Conservation (phyloP, 129 eudicot genomes). For the Pulicaria dysenterica region DNA sequence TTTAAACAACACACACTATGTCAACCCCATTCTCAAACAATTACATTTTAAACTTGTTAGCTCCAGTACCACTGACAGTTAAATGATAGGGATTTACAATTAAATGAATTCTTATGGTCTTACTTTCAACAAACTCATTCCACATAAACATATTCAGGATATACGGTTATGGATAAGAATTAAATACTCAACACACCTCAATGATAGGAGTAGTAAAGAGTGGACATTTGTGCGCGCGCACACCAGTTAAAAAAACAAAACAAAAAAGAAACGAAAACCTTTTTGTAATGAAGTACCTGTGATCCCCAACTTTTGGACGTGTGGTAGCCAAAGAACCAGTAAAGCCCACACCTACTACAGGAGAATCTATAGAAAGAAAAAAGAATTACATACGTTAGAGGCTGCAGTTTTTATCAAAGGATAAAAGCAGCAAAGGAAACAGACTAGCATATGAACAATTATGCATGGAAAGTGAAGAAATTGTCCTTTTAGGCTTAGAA, state of each 20-base stretch:
- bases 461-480: constrained; percentile 1
- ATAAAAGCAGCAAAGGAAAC: constrained; percentile 13
- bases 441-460: constrained; percentile 8
- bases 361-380: constrained; percentile 53
- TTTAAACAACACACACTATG: too few species aligned
- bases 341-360: constrained; percentile 85
- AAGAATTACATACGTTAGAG: background rate
- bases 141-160: background rate
- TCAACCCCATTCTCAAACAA: background rate
- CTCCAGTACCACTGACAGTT: background rate
- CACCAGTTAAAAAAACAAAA: too few species aligned
- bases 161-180: constrained; percentile 1
- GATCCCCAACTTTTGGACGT: constrained; percentile 83
- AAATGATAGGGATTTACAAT: background rate
- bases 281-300: constrained; percentile 50
- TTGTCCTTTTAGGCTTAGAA: background rate
- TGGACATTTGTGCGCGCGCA: background rate
- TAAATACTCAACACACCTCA: constrained; percentile 1
- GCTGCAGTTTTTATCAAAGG: constrained; percentile 4
- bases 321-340: constrained; percentile 80
- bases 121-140: constrained; percentile 4
- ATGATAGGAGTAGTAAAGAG: background rate
- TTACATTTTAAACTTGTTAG: background rate
- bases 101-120: background rate
- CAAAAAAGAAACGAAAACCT: background rate